phyloP scores from a whole-genome alignment of 257 asterid species.

The Thymus mandschuricus region DNA sequence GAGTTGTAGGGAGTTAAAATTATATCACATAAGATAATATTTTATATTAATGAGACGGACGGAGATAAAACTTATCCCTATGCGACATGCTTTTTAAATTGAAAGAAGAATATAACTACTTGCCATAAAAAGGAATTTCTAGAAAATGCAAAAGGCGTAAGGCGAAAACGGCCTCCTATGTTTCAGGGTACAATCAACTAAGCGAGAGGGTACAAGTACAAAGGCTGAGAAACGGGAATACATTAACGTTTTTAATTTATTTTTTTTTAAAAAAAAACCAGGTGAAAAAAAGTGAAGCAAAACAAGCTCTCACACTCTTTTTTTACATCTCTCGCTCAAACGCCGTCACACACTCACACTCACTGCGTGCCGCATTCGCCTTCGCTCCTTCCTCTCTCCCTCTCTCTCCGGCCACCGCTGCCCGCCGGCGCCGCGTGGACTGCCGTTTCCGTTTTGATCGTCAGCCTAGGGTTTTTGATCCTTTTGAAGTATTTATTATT shows the following conservation, averaged over 20 bases:
- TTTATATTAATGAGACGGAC: too few relatives aligned
- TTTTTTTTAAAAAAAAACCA: slow-evolving; percentile 18
- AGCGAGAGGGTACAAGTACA: slow-evolving; percentile 19
- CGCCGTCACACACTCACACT: slow-evolving; percentile 47
- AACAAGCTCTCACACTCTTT: slow-evolving; percentile 11
- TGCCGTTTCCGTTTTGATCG: slow-evolving; percentile 28
- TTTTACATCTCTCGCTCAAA: background rate
- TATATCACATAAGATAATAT: too few relatives aligned
- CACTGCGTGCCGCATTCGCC: slow-evolving; percentile 34
- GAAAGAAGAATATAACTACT: background rate
- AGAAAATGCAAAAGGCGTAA: background rate
- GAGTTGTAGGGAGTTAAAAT: too few relatives aligned
- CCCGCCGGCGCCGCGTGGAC: slow-evolving; percentile 24
- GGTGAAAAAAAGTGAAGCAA: slow-evolving; percentile 25
- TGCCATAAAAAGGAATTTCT: background rate
- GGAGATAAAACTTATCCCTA: too few relatives aligned
- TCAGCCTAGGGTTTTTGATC: slow-evolving; percentile 24
- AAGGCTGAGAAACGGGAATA: slow-evolving; percentile 4
- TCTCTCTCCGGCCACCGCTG: slow-evolving; percentile 14
- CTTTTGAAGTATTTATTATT: background rate
- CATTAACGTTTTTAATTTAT: background rate
- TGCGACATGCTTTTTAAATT: too few relatives aligned
- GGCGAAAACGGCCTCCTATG: background rate
- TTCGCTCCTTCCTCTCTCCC: background rate
- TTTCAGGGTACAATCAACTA: slow-evolving; percentile 26